A percentile compares a stretch with the other conserved stretches of the same genome.
Evolutionary conservation across 148 eudicot species (phyloP).

Genomic region (Spergularia marina): DNA sequence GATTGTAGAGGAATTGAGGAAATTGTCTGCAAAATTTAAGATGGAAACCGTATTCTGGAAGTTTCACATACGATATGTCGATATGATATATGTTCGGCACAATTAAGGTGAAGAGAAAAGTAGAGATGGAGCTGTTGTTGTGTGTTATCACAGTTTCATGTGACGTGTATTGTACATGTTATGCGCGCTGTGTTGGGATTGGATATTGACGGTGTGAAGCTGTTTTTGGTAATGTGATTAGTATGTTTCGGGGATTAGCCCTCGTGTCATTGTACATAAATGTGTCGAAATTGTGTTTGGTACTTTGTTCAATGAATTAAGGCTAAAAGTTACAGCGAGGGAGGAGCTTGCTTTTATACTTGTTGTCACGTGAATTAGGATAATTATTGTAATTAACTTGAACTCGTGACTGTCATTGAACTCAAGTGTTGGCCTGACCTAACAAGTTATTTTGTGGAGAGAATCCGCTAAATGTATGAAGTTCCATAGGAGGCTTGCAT

Average conservation of each 20-base stretch:
- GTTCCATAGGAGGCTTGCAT: neutral
- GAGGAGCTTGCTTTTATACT: neutral
- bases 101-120: too few relatives aligned
- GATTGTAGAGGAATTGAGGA: too few relatives aligned
- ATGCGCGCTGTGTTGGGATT: too few relatives aligned
- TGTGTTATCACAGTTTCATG: too few relatives aligned
- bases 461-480: too few relatives aligned
- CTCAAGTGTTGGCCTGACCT: neutral
- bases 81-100: too few relatives aligned
- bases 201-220: neutral
- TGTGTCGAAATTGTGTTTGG: neutral
- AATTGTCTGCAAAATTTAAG: too few relatives aligned
- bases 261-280: neutral
- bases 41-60: too few relatives aligned
- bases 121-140: too few relatives aligned
- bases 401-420: neutral
- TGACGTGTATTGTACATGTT: too few relatives aligned
- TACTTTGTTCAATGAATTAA: neutral
- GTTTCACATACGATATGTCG: too few relatives aligned
- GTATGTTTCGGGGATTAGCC: neutral
- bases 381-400: neutral
- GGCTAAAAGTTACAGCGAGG: neutral
- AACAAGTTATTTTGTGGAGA: too few relatives aligned
- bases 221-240: neutral
- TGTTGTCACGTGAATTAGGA: neutral